phyloP scores from a whole-genome alignment of 805 yeast species.

The Pichia californica region DNA sequence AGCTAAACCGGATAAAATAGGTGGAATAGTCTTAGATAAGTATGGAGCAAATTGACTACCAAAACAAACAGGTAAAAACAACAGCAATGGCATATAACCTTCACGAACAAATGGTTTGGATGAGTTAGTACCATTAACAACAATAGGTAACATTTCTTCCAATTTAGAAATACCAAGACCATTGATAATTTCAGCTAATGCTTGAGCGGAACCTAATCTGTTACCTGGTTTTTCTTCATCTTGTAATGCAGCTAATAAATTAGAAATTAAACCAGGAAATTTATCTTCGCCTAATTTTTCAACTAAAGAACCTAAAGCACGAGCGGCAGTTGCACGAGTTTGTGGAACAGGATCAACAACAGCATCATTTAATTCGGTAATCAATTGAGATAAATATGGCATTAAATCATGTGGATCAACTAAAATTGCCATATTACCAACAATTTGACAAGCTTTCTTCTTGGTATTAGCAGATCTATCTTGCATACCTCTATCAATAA shows the following conservation, averaged over 20 bases:
- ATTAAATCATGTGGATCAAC: constrained; percentile 82
- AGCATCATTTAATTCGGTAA: constrained; percentile 79
- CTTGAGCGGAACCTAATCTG: constrained; percentile 95
- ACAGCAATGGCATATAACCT: constrained; percentile 83
- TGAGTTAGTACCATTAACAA: constrained; percentile 64
- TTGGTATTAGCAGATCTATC: constrained; percentile 92
- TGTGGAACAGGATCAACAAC: constrained; percentile 99
- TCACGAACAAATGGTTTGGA: constrained; percentile 73
- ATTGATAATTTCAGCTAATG: constrained; percentile 84
- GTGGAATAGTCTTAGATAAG: constrained; percentile 79
- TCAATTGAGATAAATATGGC: constrained; percentile 75
- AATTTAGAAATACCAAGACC: constrained; percentile 85
- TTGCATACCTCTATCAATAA: constrained; percentile 89
- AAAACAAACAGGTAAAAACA: constrained; percentile 90
- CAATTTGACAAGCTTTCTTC: constrained; percentile 93
- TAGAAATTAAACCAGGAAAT: constrained; percentile 86
- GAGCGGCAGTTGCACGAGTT: constrained; percentile 94
- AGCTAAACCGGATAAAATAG: constrained; percentile 85
- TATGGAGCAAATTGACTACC: constrained; percentile 90
- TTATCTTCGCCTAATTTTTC: constrained; percentile 94
- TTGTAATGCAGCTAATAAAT: constrained; percentile 65
- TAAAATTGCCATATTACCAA: constrained; percentile 95
- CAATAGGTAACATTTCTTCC: constrained; percentile 81
- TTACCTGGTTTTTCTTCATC: constrained; percentile 83
- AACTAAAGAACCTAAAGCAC: constrained; percentile 93